Conservation (phyloP, 2,329 filamentous ascomycete species). For the Exophiala lecanii-corni region DNA sequence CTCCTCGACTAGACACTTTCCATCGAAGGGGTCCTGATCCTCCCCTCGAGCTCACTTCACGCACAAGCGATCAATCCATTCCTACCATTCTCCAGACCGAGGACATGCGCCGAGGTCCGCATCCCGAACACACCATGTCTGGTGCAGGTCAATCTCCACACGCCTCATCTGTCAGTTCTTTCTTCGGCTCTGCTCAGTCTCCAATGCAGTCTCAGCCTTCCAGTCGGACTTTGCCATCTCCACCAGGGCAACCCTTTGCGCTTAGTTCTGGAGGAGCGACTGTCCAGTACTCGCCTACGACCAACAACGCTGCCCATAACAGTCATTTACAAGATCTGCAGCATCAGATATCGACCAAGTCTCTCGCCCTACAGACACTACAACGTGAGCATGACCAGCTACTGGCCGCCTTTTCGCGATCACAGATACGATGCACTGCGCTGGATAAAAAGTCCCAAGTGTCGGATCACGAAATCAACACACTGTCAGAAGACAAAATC, state of each 20-base stretch:
- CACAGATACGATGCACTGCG: conserved; percentile 44
- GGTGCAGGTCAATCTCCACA: conserved; percentile 18
- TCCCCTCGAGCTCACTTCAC: conserved; percentile 13
- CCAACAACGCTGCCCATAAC: conserved; percentile 35
- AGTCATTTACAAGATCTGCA: conserved; percentile 48
- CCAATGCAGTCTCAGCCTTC: conserved; percentile 21
- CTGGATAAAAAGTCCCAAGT: conserved; percentile 50
- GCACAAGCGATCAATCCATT: conserved; percentile 27
- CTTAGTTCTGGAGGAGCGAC: conserved; percentile 9
- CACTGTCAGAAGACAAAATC: conserved; percentile 48
- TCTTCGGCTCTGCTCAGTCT: conserved; percentile 18
- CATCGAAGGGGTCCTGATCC: conserved; percentile 12
- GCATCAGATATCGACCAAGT: conserved; percentile 52
- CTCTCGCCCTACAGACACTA: conserved; percentile 48
- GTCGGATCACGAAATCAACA: conserved; percentile 50
- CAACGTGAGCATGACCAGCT: conserved; percentile 52
- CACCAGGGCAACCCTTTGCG: conserved; percentile 22
- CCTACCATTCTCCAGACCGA: conserved; percentile 17
- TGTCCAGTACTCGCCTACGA: conserved; percentile 24
- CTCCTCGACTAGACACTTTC: conserved; percentile 15
- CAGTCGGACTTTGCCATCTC: conserved; percentile 25
- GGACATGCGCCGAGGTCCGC: conserved; percentile 14
- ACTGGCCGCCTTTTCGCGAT: conserved; percentile 45
- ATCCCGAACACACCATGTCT: conserved; percentile 14
- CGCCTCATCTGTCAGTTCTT: conserved; percentile 18